These are phyloP conservation scores for Graphium sp. DNA, from an alignment of 2,329 filamentous ascomycete species.

Conservation along the genomic window DNA sequence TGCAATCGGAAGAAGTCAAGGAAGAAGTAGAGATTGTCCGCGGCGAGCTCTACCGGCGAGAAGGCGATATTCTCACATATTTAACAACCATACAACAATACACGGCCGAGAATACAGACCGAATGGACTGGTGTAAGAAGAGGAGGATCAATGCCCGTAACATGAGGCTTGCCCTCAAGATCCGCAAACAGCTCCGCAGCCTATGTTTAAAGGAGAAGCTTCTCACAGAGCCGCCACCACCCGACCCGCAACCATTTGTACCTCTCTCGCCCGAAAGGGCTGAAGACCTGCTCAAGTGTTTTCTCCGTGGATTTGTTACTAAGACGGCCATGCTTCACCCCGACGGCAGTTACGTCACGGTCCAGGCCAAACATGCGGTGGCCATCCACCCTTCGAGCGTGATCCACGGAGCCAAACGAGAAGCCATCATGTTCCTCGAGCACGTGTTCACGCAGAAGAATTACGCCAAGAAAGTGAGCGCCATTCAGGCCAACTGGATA, in stretches of 20 bases:
- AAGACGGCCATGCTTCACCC: constrained; percentile 44
- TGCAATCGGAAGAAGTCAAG: constrained; percentile 37
- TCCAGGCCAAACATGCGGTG: constrained; percentile 41
- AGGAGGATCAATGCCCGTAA: constrained; percentile 40
- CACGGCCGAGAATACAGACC: constrained; percentile 34
- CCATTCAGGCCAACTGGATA: constrained; percentile 43
- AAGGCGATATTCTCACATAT: constrained; percentile 49
- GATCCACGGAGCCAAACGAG: constrained; percentile 42
- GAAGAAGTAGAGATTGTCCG: constrained; percentile 36
- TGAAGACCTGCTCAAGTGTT: constrained; percentile 39
- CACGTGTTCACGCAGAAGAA: constrained; percentile 51
- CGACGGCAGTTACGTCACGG: constrained; percentile 43
- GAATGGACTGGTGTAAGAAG: constrained; percentile 39
- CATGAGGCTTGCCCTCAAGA: constrained; percentile 45
- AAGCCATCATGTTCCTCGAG: constrained; percentile 53
- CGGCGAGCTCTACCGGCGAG: constrained; percentile 40
- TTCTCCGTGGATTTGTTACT: constrained; percentile 41
- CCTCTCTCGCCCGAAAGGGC: constrained; percentile 36
- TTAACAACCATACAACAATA: constrained; percentile 47
- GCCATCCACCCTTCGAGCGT: constrained; percentile 47
- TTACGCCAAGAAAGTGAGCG: constrained; percentile 50
- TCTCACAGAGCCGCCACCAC: constrained; percentile 22
- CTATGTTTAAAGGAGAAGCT: constrained; percentile 36
- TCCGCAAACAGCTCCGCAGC: constrained; percentile 41
- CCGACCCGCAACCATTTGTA: constrained; percentile 38